Conservation (phyloP, 352 stramenopile species). For the Phytophthora uliginosa region DNA sequence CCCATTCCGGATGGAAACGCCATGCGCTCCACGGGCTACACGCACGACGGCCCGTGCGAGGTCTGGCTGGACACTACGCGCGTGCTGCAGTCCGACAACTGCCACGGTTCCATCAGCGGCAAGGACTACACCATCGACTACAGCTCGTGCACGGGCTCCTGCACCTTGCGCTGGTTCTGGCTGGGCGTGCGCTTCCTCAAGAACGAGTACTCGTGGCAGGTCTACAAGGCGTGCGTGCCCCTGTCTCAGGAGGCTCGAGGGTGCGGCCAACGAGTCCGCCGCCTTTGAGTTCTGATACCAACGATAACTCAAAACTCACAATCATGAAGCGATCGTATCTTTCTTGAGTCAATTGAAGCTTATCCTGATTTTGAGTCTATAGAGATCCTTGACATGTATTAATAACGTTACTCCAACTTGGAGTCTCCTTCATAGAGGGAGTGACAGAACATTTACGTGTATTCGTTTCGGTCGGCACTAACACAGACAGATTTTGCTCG, state of each 20-base stretch:
- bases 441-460: background rate
- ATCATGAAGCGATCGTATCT: constrained; percentile 6
- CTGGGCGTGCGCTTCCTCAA: constrained; percentile 55
- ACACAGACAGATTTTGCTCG: background rate
- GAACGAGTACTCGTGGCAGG: constrained; percentile 61
- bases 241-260: constrained; percentile 34
- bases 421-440: background rate
- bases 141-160: constrained; percentile 48
- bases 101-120: constrained; percentile 37
- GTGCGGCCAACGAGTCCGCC: constrained; percentile 35
- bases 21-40: constrained; percentile 59
- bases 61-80: constrained; percentile 55
- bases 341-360: constrained; percentile 18
- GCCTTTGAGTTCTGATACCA: constrained; percentile 23
- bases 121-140: constrained; percentile 59
- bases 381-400: constrained; percentile 7
- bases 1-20: constrained; percentile 38
- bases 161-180: constrained; percentile 60
- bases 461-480: background rate
- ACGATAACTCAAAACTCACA: constrained; percentile 9
- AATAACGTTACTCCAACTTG: too few relatives aligned
- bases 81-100: constrained; percentile 55
- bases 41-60: constrained; percentile 59
- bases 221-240: constrained; percentile 62
- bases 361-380: constrained; percentile 3